A percentile compares a stretch with the other conserved stretches of the same genome.
Evolutionary conservation across 2,329 filamentous ascomycete genomes (phyloP).

Genomic region (Nigrograna mackinnonii): DNA sequence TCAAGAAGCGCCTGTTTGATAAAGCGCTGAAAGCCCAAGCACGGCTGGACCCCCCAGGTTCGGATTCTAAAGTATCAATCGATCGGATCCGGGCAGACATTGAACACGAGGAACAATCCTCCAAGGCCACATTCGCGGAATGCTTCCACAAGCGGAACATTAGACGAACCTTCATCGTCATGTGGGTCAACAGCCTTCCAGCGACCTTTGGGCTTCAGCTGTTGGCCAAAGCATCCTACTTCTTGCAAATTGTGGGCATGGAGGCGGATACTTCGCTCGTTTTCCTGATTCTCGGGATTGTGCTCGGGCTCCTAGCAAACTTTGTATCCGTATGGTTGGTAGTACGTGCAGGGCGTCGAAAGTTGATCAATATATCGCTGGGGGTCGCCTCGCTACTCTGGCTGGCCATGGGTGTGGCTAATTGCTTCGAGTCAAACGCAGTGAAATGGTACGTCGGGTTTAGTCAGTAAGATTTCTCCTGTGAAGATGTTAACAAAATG

Average conservation of each 20-base stretch:
- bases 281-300: constrained; percentile 51
- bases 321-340: constrained; percentile 50
- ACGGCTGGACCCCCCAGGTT: constrained; percentile 50
- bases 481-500: no score
- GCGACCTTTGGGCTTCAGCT: constrained; percentile 39
- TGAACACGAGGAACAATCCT: constrained; percentile 25
- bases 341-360: constrained; percentile 44
- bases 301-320: constrained; percentile 51
- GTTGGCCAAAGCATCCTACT: constrained; percentile 39
- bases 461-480: no score
- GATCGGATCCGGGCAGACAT: constrained; percentile 25
- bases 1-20: constrained; percentile 45
- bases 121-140: constrained; percentile 28
- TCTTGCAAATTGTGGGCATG: constrained; percentile 37
- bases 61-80: constrained; percentile 35
- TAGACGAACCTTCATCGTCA: constrained; percentile 42
- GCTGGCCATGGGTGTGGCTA: constrained; percentile 52
- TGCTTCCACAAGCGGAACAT: constrained; percentile 41
- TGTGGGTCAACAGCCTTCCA: constrained; percentile 35
- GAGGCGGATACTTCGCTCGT: constrained; percentile 38
- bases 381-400: constrained; percentile 42
- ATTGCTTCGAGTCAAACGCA: constrained; percentile 44
- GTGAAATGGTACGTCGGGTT: constrained; percentile 46
- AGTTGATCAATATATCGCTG: constrained; percentile 43
- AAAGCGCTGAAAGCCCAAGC: constrained; percentile 52